These are phyloP conservation scores for Xerocomus amazonicus DNA, from an alignment of 1,284 basidiomycete genomes.

Conservation along the genomic window DNA sequence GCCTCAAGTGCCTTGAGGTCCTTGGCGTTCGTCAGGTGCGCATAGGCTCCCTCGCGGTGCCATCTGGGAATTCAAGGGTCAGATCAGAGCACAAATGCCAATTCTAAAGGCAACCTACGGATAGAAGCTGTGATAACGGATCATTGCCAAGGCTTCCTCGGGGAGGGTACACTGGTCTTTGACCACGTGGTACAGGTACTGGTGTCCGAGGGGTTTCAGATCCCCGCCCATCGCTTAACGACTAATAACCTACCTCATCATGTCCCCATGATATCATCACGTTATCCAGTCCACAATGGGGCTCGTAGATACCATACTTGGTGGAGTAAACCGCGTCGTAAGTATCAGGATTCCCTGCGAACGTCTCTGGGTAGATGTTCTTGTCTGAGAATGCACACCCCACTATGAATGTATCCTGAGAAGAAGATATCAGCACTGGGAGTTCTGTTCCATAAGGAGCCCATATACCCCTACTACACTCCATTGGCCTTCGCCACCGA, in stretches of 20 bases:
- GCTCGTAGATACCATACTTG: slow-evolving; percentile 81
- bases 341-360: slow-evolving; percentile 75
- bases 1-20: slow-evolving; percentile 62
- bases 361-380: slow-evolving; percentile 85
- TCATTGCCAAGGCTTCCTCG: slow-evolving; percentile 83
- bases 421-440: slow-evolving; percentile 13
- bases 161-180: slow-evolving; percentile 81
- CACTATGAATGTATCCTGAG: slow-evolving; percentile 82
- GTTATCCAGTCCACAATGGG: slow-evolving; percentile 83
- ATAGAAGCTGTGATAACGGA: slow-evolving; percentile 93
- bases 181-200: slow-evolving; percentile 77
- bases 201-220: slow-evolving; percentile 14
- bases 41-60: slow-evolving; percentile 83
- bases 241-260: slow-evolving; percentile 58
- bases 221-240: background rate
- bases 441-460: background rate
- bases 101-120: slow-evolving; percentile 45
- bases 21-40: slow-evolving; percentile 69
- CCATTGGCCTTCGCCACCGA: slow-evolving; percentile 86
- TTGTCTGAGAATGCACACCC: slow-evolving; percentile 83
- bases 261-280: slow-evolving; percentile 92
- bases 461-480: slow-evolving; percentile 75
- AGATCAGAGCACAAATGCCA: slow-evolving; percentile 1
- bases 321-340: slow-evolving; percentile 71
- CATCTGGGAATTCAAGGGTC: slow-evolving; percentile 43